Conservation (phyloP, 2,329 filamentous ascomycete genomes). For the Fusarium pininemorale region DNA sequence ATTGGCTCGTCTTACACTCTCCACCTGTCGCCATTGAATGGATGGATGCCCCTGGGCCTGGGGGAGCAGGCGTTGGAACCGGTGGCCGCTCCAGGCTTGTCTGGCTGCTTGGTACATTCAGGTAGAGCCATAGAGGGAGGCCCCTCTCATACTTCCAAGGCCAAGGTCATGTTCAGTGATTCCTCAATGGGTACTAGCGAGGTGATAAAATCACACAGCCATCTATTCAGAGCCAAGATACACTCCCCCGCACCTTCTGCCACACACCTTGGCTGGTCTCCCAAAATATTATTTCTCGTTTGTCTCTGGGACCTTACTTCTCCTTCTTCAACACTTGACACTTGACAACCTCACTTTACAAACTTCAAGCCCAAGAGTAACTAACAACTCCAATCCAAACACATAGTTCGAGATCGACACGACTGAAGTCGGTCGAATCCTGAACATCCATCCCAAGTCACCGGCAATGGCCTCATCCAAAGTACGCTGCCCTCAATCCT, state of each 20-base stretch:
- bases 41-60: conserved; percentile 29
- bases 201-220: conserved; percentile 46
- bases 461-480: conserved; percentile 70
- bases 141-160: conserved; percentile 35
- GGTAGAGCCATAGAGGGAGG: conserved; percentile 8
- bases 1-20: conserved; percentile 27
- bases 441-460: conserved; percentile 47
- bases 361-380: conserved; percentile 28
- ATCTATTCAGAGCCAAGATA: conserved; percentile 43
- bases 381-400: conserved; percentile 33
- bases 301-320: conserved; percentile 40
- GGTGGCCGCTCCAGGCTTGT: conserved; percentile 21
- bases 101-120: conserved; percentile 34
- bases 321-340: conserved; percentile 37
- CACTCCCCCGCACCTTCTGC: conserved; percentile 40
- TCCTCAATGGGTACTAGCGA: conserved; percentile 25
- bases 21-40: conserved; percentile 38
- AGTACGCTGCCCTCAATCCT: conserved; percentile 54
- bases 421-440: conserved; percentile 46
- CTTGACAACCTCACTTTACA: conserved; percentile 26
- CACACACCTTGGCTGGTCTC: conserved; percentile 44
- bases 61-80: conserved; percentile 42
- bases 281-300: conserved; percentile 55
- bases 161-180: conserved; percentile 27
- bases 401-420: conserved; percentile 44